Evolutionary conservation across 768 basidiomycete species (phyloP).

Genomic region (Lactarius tabidus): DNA sequence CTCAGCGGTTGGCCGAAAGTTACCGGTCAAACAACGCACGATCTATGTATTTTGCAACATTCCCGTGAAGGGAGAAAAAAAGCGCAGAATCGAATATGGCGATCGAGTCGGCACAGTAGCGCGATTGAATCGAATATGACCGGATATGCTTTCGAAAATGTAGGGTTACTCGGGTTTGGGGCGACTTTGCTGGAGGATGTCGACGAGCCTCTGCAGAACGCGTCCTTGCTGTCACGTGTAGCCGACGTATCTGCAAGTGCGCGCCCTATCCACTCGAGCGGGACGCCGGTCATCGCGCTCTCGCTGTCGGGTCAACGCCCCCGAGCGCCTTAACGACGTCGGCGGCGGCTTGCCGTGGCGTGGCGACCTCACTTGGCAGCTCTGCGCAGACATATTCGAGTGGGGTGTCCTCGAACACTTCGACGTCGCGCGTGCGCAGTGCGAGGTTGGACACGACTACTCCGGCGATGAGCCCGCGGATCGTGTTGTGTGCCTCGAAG

Average conservation of each 20-base stretch:
- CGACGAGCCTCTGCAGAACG: conserved; percentile 70
- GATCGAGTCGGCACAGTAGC: conserved; percentile 64
- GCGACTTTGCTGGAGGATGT: conserved; percentile 83
- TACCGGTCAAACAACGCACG: conserved; percentile 47
- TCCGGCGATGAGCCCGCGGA: too few species aligned
- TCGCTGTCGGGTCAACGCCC: conserved; percentile 74
- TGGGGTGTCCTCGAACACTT: conserved; percentile 97
- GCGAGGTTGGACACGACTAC: conserved; percentile 85
- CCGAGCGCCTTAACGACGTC: conserved; percentile 95
- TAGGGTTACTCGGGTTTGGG: conserved; percentile 98
- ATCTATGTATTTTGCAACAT: conserved; percentile 89
- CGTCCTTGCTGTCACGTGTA: conserved; percentile 72
- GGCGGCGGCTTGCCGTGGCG: conserved; percentile 87
- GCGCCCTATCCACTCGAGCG: conserved; percentile 83
- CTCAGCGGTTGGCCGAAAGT: not conserved
- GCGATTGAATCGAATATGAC: conserved; percentile 85
- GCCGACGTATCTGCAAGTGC: conserved; percentile 61
- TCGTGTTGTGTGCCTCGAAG: conserved; percentile 51
- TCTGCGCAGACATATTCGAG: conserved; percentile 72
- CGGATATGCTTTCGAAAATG: conserved; percentile 95
- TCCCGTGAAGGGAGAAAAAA: conserved; percentile 84
- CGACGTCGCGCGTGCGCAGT: conserved; percentile 83
- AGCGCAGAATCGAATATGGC: conserved; percentile 69
- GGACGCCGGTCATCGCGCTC: conserved; percentile 39
- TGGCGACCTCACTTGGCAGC: conserved; percentile 71